phyloP scores from a whole-genome alignment of 768 basidiomycete genomes.

The Gloeopeniophorella convolvens region DNA sequence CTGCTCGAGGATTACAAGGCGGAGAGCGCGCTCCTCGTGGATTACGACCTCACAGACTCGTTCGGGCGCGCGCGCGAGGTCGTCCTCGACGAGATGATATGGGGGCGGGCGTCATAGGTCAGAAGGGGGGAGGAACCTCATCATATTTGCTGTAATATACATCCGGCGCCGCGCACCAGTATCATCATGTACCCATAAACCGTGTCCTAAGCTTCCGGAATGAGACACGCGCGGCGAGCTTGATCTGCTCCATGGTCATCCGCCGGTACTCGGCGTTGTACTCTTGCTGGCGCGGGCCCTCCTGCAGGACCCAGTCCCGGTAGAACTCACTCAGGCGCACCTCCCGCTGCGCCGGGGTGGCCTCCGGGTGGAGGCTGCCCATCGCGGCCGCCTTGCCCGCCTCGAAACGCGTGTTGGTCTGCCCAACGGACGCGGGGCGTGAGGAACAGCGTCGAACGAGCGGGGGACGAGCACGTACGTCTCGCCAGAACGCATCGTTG shows the following conservation, averaged over 20 bases:
- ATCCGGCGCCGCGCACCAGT: not conserved
- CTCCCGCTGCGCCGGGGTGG: constrained; percentile 52
- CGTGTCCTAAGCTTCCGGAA: constrained; percentile 30
- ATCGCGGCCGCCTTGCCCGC: constrained; percentile 56
- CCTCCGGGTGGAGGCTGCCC: constrained; percentile 44
- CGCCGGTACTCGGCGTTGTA: constrained; percentile 66
- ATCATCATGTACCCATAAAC: constrained; percentile 18
- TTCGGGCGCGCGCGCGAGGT: constrained; percentile 60
- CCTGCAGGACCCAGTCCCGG: constrained; percentile 66
- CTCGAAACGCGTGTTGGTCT: constrained; percentile 83
- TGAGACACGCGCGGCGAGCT: constrained; percentile 51
- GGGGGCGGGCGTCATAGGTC: constrained; percentile 23
- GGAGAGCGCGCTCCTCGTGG: constrained; percentile 55
- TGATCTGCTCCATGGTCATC: constrained; percentile 51
- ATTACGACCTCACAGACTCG: constrained; percentile 49
- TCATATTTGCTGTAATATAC: not conserved
- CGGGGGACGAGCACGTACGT: constrained; percentile 43
- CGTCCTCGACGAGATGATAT: constrained; percentile 43
- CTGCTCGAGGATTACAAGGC: constrained; percentile 52
- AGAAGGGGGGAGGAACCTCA: too few species aligned
- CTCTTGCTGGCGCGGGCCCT: constrained; percentile 45
- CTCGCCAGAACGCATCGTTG: constrained; percentile 75
- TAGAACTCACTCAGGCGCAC: constrained; percentile 69
- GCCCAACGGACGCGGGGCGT: not conserved
- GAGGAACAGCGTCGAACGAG: not conserved